phyloP scores from a whole-genome alignment of 805 yeast genomes.

The Saturnispora sanitii region DNA sequence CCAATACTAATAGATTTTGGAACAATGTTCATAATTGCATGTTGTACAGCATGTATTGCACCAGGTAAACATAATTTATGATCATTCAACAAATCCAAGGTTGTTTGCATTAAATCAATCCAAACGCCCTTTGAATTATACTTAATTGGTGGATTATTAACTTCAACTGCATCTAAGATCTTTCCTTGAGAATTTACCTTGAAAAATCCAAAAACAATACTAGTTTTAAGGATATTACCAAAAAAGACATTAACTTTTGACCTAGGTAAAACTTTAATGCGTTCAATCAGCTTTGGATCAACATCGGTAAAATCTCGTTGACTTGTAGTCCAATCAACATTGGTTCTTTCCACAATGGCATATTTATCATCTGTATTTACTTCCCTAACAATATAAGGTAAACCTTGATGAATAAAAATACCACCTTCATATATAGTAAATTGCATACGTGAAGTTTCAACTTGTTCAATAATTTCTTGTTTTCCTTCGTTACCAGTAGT shows the following conservation, averaged over 20 bases:
- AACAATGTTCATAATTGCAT: conserved; percentile 69
- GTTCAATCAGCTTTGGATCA: conserved; percentile 71
- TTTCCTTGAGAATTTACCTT: conserved; percentile 68
- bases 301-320: conserved; percentile 92
- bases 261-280: conserved; percentile 46
- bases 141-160: conserved; percentile 73
- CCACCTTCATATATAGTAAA: conserved; percentile 91
- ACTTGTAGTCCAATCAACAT: conserved; percentile 87
- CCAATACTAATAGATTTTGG: conserved; percentile 69
- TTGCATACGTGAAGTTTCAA: conserved; percentile 81
- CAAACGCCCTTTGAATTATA: conserved; percentile 74
- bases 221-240: conserved; percentile 66
- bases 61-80: conserved; percentile 70
- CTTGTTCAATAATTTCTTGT: conserved; percentile 73
- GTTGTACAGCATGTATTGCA: conserved; percentile 95
- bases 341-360: conserved; percentile 81
- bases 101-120: conserved; percentile 73
- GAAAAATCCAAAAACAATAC: conserved; percentile 85
- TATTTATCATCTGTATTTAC: conserved; percentile 67
- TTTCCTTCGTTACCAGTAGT: conserved; percentile 65
- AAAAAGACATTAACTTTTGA: conserved; percentile 52
- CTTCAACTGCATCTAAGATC: conserved; percentile 90
- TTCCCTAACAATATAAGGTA: conserved; percentile 76
- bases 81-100: conserved; percentile 44
- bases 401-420: conserved; percentile 88